Evolutionary conservation across 2,329 filamentous ascomycete species (phyloP).

Genomic region (Samsoniella hepiali): DNA sequence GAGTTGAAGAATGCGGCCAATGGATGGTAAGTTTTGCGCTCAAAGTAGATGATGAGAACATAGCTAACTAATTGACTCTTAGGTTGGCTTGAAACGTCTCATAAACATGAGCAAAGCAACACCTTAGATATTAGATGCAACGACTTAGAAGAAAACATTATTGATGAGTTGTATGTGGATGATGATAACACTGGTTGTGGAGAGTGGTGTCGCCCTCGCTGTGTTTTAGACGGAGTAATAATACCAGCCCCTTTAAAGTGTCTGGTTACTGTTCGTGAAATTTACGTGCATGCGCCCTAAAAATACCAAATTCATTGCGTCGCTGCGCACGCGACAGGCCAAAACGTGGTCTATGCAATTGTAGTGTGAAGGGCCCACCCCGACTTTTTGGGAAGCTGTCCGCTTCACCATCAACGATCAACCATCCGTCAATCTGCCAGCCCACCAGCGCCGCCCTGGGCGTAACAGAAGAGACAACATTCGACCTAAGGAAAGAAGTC

Average conservation of each 20-base stretch:
- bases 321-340: neutral
- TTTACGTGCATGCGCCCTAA: neutral
- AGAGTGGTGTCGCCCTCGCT: constrained; percentile 15
- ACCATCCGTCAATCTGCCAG: neutral
- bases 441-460: neutral
- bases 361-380: neutral
- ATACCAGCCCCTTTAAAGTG: constrained; percentile 10
- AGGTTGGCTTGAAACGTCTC: constrained; percentile 74
- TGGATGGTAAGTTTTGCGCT: constrained; percentile 70
- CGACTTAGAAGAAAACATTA: constrained; percentile 5
- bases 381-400: constrained; percentile 1
- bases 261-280: neutral
- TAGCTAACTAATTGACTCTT: constrained; percentile 38
- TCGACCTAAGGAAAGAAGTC: neutral
- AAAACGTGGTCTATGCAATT: neutral
- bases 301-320: neutral
- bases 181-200: constrained; percentile 26
- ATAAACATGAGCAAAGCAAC: constrained; percentile 78
- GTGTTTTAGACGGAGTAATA: constrained; percentile 26
- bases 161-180: constrained; percentile 26
- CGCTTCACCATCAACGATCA: neutral
- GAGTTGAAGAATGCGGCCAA: constrained; percentile 75
- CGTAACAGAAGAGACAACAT: neutral
- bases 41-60: neutral
- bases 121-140: constrained; percentile 40